Evolutionary conservation across 2,329 filamentous ascomycete species (phyloP).

Genomic region (Talaromyces sp.): DNA sequence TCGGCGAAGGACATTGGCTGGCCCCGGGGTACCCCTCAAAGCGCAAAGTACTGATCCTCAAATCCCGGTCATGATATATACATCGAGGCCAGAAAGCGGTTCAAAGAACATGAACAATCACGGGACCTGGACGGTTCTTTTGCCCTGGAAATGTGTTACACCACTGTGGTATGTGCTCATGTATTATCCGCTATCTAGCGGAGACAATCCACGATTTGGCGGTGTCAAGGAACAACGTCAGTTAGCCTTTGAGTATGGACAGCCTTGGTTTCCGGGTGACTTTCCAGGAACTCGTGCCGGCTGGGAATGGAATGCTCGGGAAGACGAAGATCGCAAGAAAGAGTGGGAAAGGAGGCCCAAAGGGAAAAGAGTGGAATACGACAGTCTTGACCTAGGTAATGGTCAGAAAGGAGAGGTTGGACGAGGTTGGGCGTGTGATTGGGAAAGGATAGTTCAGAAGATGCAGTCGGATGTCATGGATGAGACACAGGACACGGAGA

Average conservation of each 20-base stretch:
- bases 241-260: slow-evolving; percentile 73
- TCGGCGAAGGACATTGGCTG: slow-evolving; percentile 64
- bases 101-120: slow-evolving; percentile 52
- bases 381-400: slow-evolving; percentile 69
- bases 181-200: slow-evolving; percentile 75
- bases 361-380: slow-evolving; percentile 75
- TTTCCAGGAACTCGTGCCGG: slow-evolving; percentile 77
- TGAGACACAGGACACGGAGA: slow-evolving; percentile 14
- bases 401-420: slow-evolving; percentile 80
- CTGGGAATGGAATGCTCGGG: slow-evolving; percentile 69
- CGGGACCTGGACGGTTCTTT: slow-evolving; percentile 76
- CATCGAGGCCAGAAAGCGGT: slow-evolving; percentile 52
- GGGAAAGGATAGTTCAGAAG: slow-evolving; percentile 63
- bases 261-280: slow-evolving; percentile 84
- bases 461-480: slow-evolving; percentile 14
- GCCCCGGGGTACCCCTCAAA: slow-evolving; percentile 63
- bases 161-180: slow-evolving; percentile 84
- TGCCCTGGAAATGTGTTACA: slow-evolving; percentile 86
- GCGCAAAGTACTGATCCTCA: slow-evolving; percentile 63
- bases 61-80: slow-evolving; percentile 73
- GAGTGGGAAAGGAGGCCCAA: slow-evolving; percentile 78
- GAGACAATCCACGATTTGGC: slow-evolving; percentile 77
- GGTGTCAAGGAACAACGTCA: slow-evolving; percentile 78
- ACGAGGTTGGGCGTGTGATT: slow-evolving; percentile 78
- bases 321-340: slow-evolving; percentile 59